phyloP scores from a whole-genome alignment of 2,329 filamentous ascomycete species.

The Aspergillus brunneoviolaceus region DNA sequence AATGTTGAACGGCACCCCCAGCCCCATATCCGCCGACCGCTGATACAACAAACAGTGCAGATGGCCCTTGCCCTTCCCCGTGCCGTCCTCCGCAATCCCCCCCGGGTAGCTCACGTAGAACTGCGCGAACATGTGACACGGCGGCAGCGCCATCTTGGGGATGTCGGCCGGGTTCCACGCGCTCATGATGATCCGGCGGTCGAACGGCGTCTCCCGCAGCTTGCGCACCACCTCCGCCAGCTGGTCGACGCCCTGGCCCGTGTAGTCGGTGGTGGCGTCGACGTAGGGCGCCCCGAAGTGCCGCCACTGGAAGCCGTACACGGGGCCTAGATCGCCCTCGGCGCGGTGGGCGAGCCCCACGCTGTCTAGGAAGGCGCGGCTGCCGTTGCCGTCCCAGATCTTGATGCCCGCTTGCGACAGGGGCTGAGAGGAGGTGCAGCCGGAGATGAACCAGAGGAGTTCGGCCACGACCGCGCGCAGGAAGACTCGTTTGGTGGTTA shows the following conservation, averaged over 20 bases:
- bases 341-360: conserved; percentile 78
- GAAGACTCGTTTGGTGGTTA: conserved; percentile 97
- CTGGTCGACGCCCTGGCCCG: conserved; percentile 87
- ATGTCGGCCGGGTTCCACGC: conserved; percentile 94
- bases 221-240: conserved; percentile 87
- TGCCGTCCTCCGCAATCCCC: conserved; percentile 18
- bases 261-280: conserved; percentile 76
- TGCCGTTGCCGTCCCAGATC: conserved; percentile 98
- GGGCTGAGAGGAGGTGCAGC: conserved; percentile 74
- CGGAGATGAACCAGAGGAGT: conserved; percentile 92
- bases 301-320: conserved; percentile 98
- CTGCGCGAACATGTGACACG: conserved; percentile 97
- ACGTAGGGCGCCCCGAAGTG: conserved; percentile 93
- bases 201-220: conserved; percentile 78
- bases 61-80: conserved; percentile 56
- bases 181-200: conserved; percentile 82
- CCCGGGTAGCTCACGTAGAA: conserved; percentile 81
- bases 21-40: conserved; percentile 91
- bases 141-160: conserved; percentile 84
- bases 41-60: conserved; percentile 91
- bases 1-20: conserved; percentile 97
- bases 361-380: conserved; percentile 82
- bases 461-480: conserved; percentile 85
- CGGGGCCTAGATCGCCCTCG: conserved; percentile 86
- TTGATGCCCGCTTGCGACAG: conserved; percentile 80